phyloP scores from a whole-genome alignment of 192 early-diverging fungal genomes.

The Backusella luteola region DNA sequence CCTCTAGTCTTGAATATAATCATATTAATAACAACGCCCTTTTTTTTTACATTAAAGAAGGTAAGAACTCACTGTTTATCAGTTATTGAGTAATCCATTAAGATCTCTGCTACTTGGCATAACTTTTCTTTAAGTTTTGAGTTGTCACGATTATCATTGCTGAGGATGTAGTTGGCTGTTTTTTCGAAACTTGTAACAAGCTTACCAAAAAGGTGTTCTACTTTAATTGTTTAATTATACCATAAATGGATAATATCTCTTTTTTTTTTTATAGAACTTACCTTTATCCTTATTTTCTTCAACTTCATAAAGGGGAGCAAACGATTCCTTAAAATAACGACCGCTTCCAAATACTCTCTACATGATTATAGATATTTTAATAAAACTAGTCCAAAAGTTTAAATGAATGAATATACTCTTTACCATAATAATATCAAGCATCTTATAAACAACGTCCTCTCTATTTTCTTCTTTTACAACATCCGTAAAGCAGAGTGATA shows the following conservation, averaged over 20 bases:
- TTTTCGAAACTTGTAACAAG: not conserved
- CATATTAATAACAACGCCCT: not conserved
- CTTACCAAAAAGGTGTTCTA: not conserved
- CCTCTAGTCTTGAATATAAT: not conserved
- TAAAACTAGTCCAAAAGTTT: not conserved
- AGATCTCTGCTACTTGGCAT: not conserved
- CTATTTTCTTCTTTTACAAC: not conserved
- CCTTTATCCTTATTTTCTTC: not conserved
- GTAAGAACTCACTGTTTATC: not conserved
- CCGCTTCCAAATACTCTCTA: not conserved
- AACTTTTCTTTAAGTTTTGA: not conserved
- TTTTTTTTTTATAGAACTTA: not conserved
- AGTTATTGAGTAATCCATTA: not conserved
- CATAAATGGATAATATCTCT: not conserved
- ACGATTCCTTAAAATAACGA: not conserved
- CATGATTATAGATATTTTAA: not conserved
- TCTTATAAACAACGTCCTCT: not conserved
- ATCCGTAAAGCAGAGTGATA: not conserved
- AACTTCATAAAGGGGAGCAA: not conserved
- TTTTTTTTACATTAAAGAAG: not conserved
- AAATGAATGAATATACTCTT: not conserved
- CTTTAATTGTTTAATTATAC: not conserved
- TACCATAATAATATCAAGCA: conserved; percentile 5
- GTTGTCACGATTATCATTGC: not conserved
- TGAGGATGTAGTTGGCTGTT: not conserved